Evolutionary conservation across 2,329 filamentous ascomycete genomes (phyloP).

Genomic region (Aureobasidium musti): DNA sequence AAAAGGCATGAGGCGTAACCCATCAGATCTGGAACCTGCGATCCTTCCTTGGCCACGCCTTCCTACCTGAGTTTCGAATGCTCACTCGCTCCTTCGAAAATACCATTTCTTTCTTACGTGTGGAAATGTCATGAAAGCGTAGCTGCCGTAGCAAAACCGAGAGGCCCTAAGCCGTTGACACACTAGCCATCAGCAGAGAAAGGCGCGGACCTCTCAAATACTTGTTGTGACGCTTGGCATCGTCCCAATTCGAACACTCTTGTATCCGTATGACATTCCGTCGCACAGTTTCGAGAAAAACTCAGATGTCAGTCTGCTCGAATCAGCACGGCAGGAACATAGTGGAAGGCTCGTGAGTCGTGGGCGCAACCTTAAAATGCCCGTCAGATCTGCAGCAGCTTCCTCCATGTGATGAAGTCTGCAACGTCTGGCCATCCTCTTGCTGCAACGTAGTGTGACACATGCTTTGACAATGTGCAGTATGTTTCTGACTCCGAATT

Average conservation of each 20-base stretch:
- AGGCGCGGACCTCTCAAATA: not conserved
- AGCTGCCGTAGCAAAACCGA: not conserved
- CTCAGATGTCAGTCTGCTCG: not conserved
- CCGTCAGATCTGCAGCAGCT: not conserved
- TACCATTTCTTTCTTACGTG: not conserved
- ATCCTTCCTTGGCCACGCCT: not conserved
- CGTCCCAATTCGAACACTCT: not conserved
- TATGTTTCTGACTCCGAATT: no score
- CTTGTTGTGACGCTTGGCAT: not conserved
- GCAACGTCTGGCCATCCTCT: not conserved
- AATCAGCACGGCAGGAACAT: not conserved
- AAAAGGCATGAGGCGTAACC: not conserved
- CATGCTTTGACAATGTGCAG: not conserved
- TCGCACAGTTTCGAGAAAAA: not conserved
- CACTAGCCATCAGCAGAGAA: not conserved
- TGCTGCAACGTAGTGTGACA: not conserved
- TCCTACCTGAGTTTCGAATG: not conserved
- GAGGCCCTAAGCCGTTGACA: conserved; percentile 1
- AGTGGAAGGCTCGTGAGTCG: not conserved
- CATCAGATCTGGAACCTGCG: not conserved
- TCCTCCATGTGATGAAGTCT: not conserved
- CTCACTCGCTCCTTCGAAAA: not conserved
- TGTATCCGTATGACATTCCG: not conserved
- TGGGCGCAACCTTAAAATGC: not conserved
- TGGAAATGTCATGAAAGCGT: no score